A percentile compares a stretch with the other conserved stretches of the same genome.
phyloP scores from a whole-genome alignment of 768 basidiomycete species.

The Pleurotus djamor region DNA sequence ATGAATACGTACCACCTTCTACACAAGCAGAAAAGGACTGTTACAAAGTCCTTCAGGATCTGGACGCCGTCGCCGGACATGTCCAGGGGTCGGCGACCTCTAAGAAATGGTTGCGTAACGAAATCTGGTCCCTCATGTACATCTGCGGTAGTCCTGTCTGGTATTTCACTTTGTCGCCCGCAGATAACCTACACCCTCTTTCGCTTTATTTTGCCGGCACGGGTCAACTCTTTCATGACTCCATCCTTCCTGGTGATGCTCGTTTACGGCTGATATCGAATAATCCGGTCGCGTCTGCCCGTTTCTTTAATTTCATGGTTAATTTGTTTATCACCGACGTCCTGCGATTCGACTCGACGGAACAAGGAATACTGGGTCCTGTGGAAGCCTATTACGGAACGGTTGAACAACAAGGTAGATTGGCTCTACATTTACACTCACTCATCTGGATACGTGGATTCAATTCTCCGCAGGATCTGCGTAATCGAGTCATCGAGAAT shows the following conservation, averaged over 20 bases:
- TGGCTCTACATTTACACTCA: conserved; percentile 23
- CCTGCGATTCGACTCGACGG: conserved; percentile 11
- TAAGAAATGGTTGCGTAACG: conserved; percentile 1
- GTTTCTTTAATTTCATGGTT: conserved; percentile 29
- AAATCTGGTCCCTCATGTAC: conserved; percentile 13
- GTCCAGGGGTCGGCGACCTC: conserved; percentile 20
- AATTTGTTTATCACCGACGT: conserved; percentile 22
- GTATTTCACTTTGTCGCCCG: conserved; percentile 3
- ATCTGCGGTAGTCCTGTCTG: conserved; percentile 17
- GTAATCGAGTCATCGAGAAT: conserved; percentile 7
- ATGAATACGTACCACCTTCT: conserved; percentile 13
- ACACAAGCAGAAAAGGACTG: conserved; percentile 30
- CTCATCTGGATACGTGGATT: conserved; percentile 19
- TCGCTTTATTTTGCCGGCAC: no score
- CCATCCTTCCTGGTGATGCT: no score
- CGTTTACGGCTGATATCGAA: neutral
- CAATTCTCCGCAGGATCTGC: conserved; percentile 14
- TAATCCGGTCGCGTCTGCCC: conserved; percentile 25
- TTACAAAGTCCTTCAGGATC: conserved; percentile 27
- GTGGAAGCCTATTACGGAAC: conserved; percentile 22
- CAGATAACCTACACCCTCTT: neutral
- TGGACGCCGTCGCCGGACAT: conserved; percentile 30
- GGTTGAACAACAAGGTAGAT: conserved; percentile 24
- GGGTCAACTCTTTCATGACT: no score
- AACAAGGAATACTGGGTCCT: conserved; percentile 12